Conservation (phyloP, 768 basidiomycete species). For the Lactarius tabidus region DNA sequence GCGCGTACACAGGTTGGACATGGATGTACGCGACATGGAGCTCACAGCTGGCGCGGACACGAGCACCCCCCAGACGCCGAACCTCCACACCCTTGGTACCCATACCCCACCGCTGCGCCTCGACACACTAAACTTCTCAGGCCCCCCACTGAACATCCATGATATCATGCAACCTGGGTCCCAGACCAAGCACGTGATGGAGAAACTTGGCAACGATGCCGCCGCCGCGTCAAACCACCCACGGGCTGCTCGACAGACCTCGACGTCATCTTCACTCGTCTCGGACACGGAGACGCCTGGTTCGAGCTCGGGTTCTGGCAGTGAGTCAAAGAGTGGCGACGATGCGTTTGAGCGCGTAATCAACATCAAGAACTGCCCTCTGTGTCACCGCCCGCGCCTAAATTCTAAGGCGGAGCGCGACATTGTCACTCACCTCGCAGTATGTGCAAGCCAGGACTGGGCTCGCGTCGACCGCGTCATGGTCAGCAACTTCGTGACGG, state of each 20-base stretch:
- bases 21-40: constrained; percentile 27
- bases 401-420: constrained; percentile 87
- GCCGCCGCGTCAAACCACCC: neutral
- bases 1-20: constrained; percentile 49
- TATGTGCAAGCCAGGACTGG: constrained; percentile 95
- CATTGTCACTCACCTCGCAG: constrained; percentile 94
- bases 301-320: constrained; percentile 27
- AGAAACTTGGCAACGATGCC: neutral
- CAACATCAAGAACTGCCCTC: constrained; percentile 90
- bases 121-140: constrained; percentile 60
- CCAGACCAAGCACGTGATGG: constrained; percentile 6
- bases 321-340: constrained; percentile 24
- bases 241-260: constrained; percentile 27
- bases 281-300: constrained; percentile 44
- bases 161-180: constrained; percentile 21
- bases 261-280: constrained; percentile 38
- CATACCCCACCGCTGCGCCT: constrained; percentile 35
- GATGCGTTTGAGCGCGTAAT: constrained; percentile 77
- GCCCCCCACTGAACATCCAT: constrained; percentile 39
- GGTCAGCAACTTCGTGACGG: constrained; percentile 92
- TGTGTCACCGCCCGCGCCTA: constrained; percentile 86
- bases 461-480: constrained; percentile 82
- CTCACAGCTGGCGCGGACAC: constrained; percentile 33
- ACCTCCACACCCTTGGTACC: constrained; percentile 39
- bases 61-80: constrained; percentile 53